phyloP scores from a whole-genome alignment of 768 basidiomycete genomes.

The Tulasnella calospora region DNA sequence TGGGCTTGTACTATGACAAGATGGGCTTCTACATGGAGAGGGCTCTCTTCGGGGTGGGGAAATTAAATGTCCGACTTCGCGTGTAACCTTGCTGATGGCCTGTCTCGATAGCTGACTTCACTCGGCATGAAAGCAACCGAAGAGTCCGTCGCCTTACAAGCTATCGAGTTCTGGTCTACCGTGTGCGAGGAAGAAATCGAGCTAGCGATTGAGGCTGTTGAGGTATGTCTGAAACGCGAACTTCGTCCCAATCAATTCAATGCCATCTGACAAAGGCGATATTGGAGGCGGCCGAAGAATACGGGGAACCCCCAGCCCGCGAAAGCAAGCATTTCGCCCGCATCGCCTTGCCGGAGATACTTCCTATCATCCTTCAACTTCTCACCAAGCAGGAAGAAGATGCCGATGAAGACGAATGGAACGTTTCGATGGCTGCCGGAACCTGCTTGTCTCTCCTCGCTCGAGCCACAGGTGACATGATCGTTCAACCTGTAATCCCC shows the following conservation, averaged over 20 bases:
- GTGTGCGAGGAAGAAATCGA: conserved; percentile 98
- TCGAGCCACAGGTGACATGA: conserved; percentile 80
- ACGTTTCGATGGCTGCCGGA: conserved; percentile 93
- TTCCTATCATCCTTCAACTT: conserved; percentile 83
- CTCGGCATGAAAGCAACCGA: conserved; percentile 95
- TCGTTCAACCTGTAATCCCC: conserved; percentile 90
- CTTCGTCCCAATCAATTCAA: not conserved
- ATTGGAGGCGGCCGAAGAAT: conserved; percentile 63
- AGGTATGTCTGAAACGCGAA: conserved; percentile 48
- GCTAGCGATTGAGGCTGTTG: conserved; percentile 82
- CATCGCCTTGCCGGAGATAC: conserved; percentile 88
- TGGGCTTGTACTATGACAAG: conserved; percentile 98
- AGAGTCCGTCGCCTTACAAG: conserved; percentile 88
- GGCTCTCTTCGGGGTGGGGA: conserved; percentile 85
- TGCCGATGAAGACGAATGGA: conserved; percentile 98
- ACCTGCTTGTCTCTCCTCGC: conserved; percentile 87
- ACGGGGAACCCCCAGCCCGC: conserved; percentile 77
- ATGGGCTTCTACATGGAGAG: conserved; percentile 99
- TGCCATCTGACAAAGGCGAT: conserved; percentile 15
- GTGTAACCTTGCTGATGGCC: conserved; percentile 28
- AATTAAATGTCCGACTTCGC: conserved; percentile 29
- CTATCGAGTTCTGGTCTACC: conserved; percentile 99
- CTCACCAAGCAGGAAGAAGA: conserved; percentile 94
- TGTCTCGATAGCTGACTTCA: conserved; percentile 68
- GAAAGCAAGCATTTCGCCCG: conserved; percentile 91